Base-by-base conservation (phyloP, 1,139 yeast species). In the Yamadazyma oceani region DNA sequence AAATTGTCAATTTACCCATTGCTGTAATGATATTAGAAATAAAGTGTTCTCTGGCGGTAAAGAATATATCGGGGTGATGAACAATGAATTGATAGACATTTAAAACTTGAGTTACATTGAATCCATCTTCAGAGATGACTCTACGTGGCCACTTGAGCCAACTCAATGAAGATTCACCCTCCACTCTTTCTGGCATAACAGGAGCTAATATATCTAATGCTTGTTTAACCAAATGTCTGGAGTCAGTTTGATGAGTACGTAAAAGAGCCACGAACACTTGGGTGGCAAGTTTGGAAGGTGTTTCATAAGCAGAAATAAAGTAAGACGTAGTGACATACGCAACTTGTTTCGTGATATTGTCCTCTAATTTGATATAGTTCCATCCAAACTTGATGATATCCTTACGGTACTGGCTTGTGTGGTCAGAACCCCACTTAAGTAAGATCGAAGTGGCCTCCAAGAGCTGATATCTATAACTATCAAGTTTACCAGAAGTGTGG, bases 71-170 rank as follows among this genome's bases (percentile, higher is more conserved):
- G 0, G 95, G 80, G 50, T 92, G 96, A 37, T 84, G 85, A 25
- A 87, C 88, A 60, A 94, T 80, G 54, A 90, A 89, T 53, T 89
- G 96, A 51, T 88, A 92, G 16, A 94, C 87, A 53, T 87, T 90
- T 46, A 88, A 77, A 8, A 85, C 95, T 43, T 90, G 95, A 10
- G 85, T 82, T 6, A 84, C 84, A 53, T 81, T 82, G 54, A 82
- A 84, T 0, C 94, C 92, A 55, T 90, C 96, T 54, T 94, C 98
- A 2, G 94, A 82, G 19, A 94, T 70, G 2, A 90, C 95, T 40
- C 97, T 74, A 46, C 97, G 80, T 1, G 97, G 96, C 94, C 96
- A 89, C 51, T 87, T 90, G 40, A 94, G 78, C 98, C 98, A 94
- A 35, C 83, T 76, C 39, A 66, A 66, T 11, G 85, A 80, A 0